Percentiles rank a stretch among this genome's conserved stretches.
phyloP scores from a whole-genome alignment of 139 green algal genomes.

The Chlorella sp. region DNA sequence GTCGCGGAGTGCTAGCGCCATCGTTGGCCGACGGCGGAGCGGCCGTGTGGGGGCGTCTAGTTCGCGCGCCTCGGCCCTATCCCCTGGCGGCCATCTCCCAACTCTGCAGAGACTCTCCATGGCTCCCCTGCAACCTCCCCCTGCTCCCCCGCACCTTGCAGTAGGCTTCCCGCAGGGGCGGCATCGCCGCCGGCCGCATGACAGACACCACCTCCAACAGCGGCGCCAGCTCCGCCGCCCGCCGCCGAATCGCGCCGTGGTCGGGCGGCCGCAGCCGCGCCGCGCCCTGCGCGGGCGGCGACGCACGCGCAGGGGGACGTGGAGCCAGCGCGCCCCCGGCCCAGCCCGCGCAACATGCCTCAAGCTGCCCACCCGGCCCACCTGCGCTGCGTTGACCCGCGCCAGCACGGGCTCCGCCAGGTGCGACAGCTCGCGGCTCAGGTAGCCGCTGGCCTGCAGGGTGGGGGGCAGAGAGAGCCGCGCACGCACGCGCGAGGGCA shows the following conservation, averaged over 20 bases:
- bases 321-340: background rate
- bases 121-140: background rate
- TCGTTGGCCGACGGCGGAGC: too few relatives aligned
- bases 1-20: too few relatives aligned
- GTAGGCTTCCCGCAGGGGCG: conserved; percentile 36
- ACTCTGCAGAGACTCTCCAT: too few relatives aligned
- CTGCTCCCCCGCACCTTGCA: background rate
- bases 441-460: conserved; percentile 2
- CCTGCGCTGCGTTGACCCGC: background rate
- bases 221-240: conserved; percentile 23
- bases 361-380: background rate
- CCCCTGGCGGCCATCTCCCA: background rate
- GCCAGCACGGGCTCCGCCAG: conserved; percentile 21
- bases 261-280: conserved; percentile 21
- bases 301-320: background rate
- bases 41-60: too few relatives aligned
- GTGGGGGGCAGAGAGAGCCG: too few relatives aligned
- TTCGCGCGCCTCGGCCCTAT: background rate
- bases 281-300: background rate
- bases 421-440: conserved; percentile 22
- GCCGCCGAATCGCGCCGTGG: conserved; percentile 19
- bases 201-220: conserved; percentile 42
- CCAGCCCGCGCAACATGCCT: background rate
- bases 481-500: too few relatives aligned
- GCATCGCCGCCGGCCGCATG: conserved; percentile 29